Base-by-base conservation (phyloP, 2,329 filamentous ascomycete species). In the Monosporascus sp. region DNA sequence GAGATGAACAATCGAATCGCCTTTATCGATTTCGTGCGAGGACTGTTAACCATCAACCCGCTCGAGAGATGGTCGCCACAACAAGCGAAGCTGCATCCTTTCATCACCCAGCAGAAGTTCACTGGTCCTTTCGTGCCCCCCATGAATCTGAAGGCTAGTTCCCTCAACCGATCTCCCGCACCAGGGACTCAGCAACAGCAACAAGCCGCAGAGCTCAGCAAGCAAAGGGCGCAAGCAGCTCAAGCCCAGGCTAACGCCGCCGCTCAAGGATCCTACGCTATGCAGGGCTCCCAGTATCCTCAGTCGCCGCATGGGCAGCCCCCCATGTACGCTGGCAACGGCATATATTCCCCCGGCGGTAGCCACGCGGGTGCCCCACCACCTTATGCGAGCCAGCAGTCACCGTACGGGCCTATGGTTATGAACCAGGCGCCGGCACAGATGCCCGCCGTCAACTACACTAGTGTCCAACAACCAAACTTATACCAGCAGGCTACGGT, bases 1-100 rank as follows among this genome's bases (percentile, higher is more conserved):
- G 94, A 99, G 86, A 95, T 99, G 88, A 96, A 94, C 67, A 99
- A 99, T 67, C 88, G 94, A 45, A 85, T 95, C 57, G 92, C 94
- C 5, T 99, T 99, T 65, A 99, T 97, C 67, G 94, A 99, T 71
- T 99, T 99, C 65, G 94, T 97, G 24, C 86, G 94, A 60, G 94
- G 94, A 15, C 74, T 99, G 39, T 77, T 99, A 53, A 96, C 89
- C 55, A 95, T 97, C 68, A 99, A 97, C 67, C 94, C 94, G 3
- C 80, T 99, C 36, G 94, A 99, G 72, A 79, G 94, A 69, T 99
- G 94, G 94, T 96, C 94, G 4, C 94, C 94, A 7, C 93, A 97
- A 66, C 94, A 99, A 73, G 94, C 94, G 36, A 97, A 97, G 68
- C 77, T 97, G 55, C 94, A 99, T 68, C 94, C 94, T 0, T 99